Evolutionary conservation across 2,329 filamentous ascomycete species (phyloP), one percentile per base, ranked within the genome.

Genomic region (Rhynchosporium agropyri): DNA sequence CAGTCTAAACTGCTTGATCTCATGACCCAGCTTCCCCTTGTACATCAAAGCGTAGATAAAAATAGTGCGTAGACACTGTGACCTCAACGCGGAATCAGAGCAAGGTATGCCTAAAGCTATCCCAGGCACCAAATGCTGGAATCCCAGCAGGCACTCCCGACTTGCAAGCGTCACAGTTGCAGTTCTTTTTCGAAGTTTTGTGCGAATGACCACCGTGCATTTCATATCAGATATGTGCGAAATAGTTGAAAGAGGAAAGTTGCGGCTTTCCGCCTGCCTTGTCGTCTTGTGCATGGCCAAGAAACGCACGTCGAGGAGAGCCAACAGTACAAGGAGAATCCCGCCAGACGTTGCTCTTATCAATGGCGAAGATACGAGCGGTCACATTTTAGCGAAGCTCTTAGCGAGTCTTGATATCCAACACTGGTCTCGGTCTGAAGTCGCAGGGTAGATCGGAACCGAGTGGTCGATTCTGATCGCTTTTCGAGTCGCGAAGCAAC

Each of bases 21-120:
- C 42, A 56, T 49, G 59, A 56, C 38, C 49, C 9, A 0, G 13
- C 50, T 40, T 61, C 42, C 15, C 50, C 50, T 61, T 61, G 33
- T 40, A 55, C 38, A 15, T 9, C 40, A n/a, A 38, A 20, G 31
- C 20, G 20, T 20, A 20, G 20, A 20, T 20, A 20, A 20, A 20
- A 20, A 20, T 20, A 20, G 20, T 20, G 20, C 20, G 20, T 20
- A 20, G 20, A 20, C 20, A 20, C 20, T 20, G 20, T 20, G 20
- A 20, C 1, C 20, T 20, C 20, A 20, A 20, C 20, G 20, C 20
- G 20, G 20, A 20, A 20, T 20, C 20, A 20, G 20, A 20, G 20
- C 20, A 20, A 20, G 20, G 20, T 20, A 20, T 20, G 20, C 20
- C 20, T 20, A 20, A 20, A 20, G 20, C 20, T 20, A 20, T 20